Evolutionary conservation across 2,329 filamentous ascomycete genomes (phyloP).

Genomic region (Trichophyton equinum): DNA sequence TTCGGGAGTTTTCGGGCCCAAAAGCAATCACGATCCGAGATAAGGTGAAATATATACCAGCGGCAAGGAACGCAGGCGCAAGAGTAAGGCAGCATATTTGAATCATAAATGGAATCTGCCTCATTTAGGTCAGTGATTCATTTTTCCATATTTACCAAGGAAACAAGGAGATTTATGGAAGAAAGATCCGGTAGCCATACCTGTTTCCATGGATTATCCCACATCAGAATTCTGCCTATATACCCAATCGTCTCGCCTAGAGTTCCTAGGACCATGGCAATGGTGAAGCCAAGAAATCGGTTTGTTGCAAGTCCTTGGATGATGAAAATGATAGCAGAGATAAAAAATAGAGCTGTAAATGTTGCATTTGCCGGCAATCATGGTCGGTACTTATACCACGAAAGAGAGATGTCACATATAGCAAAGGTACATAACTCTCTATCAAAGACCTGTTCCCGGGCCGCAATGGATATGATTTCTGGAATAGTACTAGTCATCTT

Average conservation of each 20-base stretch:
- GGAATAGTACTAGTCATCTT: background rate
- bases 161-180: background rate
- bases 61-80: constrained; percentile 52
- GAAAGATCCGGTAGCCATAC: constrained; percentile 1
- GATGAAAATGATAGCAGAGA: constrained; percentile 7
- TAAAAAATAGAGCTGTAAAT: constrained; percentile 9
- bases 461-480: background rate
- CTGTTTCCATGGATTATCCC: constrained; percentile 34
- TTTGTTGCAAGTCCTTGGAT: constrained; percentile 8
- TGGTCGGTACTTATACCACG: constrained; percentile 12
- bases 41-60: constrained; percentile 52
- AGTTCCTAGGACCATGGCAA: constrained; percentile 44
- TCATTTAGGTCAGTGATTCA: background rate
- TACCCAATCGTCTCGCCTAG: constrained; percentile 49
- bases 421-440: constrained; percentile 12
- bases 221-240: constrained; percentile 43
- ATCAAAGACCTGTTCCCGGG: background rate
- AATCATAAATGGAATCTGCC: constrained; percentile 21
- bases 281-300: constrained; percentile 11
- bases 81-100: constrained; percentile 45
- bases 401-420: constrained; percentile 9
- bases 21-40: constrained; percentile 28
- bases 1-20: constrained; percentile 22
- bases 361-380: constrained; percentile 9
- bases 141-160: background rate